These are phyloP conservation scores for Brasilioporus rufonigricans DNA, from an alignment of 768 basidiomycete species.

Conservation along the genomic window DNA sequence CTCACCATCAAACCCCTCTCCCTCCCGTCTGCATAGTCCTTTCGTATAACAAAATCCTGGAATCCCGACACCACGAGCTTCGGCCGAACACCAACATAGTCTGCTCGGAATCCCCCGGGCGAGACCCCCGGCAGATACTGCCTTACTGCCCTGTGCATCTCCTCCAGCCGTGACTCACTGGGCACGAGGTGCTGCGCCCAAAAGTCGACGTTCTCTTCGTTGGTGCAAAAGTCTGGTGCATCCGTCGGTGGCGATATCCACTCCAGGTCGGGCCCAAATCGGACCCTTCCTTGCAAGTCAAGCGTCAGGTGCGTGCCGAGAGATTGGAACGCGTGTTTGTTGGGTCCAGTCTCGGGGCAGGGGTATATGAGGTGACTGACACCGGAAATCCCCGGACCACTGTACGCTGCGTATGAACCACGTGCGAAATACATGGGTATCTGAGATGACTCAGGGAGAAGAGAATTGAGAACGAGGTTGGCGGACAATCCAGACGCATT, in stretches of 20 bases:
- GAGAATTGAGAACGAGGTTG: constrained; percentile 65
- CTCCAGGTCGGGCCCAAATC: constrained; percentile 92
- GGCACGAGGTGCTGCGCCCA: constrained; percentile 70
- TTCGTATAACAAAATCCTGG: constrained; percentile 78
- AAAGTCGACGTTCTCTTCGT: constrained; percentile 61
- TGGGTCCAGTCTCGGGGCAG: constrained; percentile 66
- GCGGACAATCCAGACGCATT: constrained; percentile 81
- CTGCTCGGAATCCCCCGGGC: constrained; percentile 63
- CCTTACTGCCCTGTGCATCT: constrained; percentile 72
- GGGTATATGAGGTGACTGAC: constrained; percentile 88
- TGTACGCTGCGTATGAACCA: constrained; percentile 88
- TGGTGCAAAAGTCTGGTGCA: constrained; percentile 23
- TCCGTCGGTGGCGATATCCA: constrained; percentile 63
- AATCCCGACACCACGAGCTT: constrained; percentile 85
- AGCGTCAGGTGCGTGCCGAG: constrained; percentile 92
- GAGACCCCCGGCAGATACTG: constrained; percentile 67
- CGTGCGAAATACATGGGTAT: constrained; percentile 79
- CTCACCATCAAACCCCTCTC: constrained; percentile 59
- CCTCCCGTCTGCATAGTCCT: constrained; percentile 52
- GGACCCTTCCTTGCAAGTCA: constrained; percentile 78
- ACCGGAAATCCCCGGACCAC: constrained; percentile 67
- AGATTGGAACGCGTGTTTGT: constrained; percentile 69
- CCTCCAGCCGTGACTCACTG: constrained; percentile 53
- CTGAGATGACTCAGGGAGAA: constrained; percentile 53
- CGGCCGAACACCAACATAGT: constrained; percentile 85